phyloP scores from a whole-genome alignment of 2,329 filamentous ascomycete species.

The Xylaria sp. region DNA sequence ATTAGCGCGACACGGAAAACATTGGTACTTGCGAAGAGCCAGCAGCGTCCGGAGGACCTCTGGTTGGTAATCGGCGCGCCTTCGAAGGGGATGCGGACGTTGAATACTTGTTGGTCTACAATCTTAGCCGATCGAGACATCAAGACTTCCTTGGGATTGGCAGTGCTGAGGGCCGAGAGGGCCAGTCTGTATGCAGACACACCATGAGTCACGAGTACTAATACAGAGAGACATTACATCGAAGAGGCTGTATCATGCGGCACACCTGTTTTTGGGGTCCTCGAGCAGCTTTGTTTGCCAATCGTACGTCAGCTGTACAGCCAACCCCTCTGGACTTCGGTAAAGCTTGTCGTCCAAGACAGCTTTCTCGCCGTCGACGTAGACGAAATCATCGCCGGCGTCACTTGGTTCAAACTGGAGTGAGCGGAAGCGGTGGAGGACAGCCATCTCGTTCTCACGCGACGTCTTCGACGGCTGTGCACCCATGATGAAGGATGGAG shows the following conservation, averaged over 20 bases:
- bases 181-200: slow-evolving; percentile 67
- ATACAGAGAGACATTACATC: neutral
- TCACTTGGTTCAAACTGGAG: slow-evolving; percentile 57
- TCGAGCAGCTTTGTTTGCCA: slow-evolving; percentile 72
- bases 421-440: slow-evolving; percentile 56
- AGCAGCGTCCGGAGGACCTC: slow-evolving; percentile 82
- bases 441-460: slow-evolving; percentile 55
- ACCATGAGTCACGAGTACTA: neutral
- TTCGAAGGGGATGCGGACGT: slow-evolving; percentile 82
- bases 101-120: slow-evolving; percentile 82
- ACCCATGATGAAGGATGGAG: slow-evolving; percentile 52
- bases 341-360: slow-evolving; percentile 35
- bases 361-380: slow-evolving; percentile 59
- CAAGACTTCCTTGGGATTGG: slow-evolving; percentile 73
- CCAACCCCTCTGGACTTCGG: slow-evolving; percentile 58
- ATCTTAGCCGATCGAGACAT: slow-evolving; percentile 70
- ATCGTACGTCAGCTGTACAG: slow-evolving; percentile 59
- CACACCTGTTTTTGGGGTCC: slow-evolving; percentile 73
- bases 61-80: slow-evolving; percentile 88
- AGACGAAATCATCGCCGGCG: slow-evolving; percentile 59
- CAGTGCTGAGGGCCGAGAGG: slow-evolving; percentile 75
- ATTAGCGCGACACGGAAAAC: slow-evolving; percentile 90
- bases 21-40: slow-evolving; percentile 93
- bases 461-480: slow-evolving; percentile 55
- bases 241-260: neutral